Evolutionary conservation across 2,329 filamentous ascomycete genomes (phyloP).

Genomic region (Cladosporium sp.): DNA sequence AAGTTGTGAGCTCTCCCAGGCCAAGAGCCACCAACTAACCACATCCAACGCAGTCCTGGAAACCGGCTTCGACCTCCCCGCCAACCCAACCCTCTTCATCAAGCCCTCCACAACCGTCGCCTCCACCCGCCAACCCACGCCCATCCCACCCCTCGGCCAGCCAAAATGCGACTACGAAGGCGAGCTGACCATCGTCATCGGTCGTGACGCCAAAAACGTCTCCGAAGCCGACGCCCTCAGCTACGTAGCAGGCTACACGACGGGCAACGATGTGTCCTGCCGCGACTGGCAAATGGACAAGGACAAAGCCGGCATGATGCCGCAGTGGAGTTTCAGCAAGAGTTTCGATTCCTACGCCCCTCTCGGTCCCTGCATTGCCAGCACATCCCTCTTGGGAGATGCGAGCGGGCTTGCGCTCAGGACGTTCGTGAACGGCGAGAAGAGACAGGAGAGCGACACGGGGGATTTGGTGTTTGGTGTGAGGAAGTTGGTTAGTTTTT

Average conservation of each 20-base stretch:
- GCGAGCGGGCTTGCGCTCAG: slow-evolving; percentile 40
- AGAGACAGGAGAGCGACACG: slow-evolving; percentile 40
- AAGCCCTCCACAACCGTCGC: slow-evolving; percentile 64
- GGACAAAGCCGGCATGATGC: slow-evolving; percentile 45
- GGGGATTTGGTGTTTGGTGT: slow-evolving; percentile 45
- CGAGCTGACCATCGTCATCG: slow-evolving; percentile 70
- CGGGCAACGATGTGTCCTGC: slow-evolving; percentile 77
- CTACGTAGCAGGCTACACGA: slow-evolving; percentile 68
- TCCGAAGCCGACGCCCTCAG: slow-evolving; percentile 60
- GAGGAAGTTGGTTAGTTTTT: slow-evolving; percentile 30
- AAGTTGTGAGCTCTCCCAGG: slow-evolving; percentile 17
- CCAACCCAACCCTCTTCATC: slow-evolving; percentile 69
- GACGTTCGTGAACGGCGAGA: slow-evolving; percentile 47
- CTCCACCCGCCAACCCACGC: slow-evolving; percentile 62
- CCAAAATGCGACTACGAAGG: slow-evolving; percentile 72
- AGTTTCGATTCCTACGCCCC: slow-evolving; percentile 56
- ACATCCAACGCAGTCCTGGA: slow-evolving; percentile 31
- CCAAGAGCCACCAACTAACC: too few relatives aligned
- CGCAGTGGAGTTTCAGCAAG: slow-evolving; percentile 57
- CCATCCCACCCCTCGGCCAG: slow-evolving; percentile 62
- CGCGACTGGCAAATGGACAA: slow-evolving; percentile 55
- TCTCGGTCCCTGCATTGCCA: slow-evolving; percentile 48
- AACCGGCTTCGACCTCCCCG: slow-evolving; percentile 62
- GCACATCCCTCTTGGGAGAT: slow-evolving; percentile 38
- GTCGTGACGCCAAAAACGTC: slow-evolving; percentile 61